Conservation (phyloP, 1,139 yeast species). For the Blastobotrys malaysiensis region DNA sequence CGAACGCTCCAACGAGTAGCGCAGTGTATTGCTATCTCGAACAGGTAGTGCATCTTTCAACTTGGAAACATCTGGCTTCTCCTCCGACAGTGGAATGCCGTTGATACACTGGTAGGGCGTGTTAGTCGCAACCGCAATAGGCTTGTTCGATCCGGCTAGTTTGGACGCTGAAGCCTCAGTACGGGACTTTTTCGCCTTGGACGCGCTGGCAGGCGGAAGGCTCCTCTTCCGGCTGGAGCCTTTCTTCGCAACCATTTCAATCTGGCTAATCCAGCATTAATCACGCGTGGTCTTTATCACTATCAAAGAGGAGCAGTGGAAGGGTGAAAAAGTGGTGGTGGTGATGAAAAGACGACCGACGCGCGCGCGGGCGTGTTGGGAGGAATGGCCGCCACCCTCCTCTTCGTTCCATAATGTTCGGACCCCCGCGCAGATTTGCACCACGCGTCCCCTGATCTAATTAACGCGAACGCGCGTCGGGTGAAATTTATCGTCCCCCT, state of each 20-base stretch:
- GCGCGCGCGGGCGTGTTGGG: background rate
- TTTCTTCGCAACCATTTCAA: background rate
- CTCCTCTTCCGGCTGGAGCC: background rate
- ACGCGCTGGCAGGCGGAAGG: background rate
- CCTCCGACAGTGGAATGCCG: conserved; percentile 65
- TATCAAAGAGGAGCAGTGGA: background rate
- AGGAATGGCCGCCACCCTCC: background rate
- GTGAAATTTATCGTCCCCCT: background rate
- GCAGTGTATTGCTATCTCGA: conserved; percentile 58
- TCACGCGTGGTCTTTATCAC: background rate
- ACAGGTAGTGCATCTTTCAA: conserved; percentile 63
- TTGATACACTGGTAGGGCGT: conserved; percentile 27
- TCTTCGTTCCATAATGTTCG: background rate
- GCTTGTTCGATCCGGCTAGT: background rate
- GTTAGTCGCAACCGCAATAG: background rate
- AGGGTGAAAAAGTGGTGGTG: background rate
- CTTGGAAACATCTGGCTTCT: conserved; percentile 54
- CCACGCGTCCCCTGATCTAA: background rate
- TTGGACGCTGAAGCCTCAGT: background rate
- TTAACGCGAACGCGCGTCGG: background rate
- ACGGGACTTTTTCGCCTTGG: background rate
- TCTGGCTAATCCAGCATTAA: background rate
- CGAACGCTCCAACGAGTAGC: conserved; percentile 66
- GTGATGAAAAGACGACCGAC: background rate
- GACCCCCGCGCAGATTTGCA: background rate